A percentile compares a stretch with the other conserved stretches of the same genome.
Evolutionary conservation across 169 alveolate species (phyloP).

Genomic region (Cryptosporidium canis): DNA sequence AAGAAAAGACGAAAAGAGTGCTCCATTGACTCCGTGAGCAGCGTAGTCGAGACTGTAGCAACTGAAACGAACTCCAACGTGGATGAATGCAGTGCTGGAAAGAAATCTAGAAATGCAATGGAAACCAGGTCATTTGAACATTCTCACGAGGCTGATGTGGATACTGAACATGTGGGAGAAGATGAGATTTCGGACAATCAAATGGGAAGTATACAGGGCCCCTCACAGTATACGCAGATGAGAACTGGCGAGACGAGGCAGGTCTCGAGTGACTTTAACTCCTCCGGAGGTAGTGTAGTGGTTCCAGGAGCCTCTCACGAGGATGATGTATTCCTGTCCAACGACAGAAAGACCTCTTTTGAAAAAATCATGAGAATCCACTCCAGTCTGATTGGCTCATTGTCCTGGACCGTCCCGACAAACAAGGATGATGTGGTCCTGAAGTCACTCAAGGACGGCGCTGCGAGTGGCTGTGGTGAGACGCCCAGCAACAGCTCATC

Average conservation of each 20-base stretch:
- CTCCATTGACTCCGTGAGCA: slow-evolving; percentile 48
- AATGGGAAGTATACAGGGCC: neutral
- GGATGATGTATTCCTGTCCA: slow-evolving; percentile 22
- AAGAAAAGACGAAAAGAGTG: slow-evolving; percentile 52
- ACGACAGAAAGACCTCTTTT: slow-evolving; percentile 60
- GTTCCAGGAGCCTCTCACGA: slow-evolving; percentile 8
- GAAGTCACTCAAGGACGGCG: slow-evolving; percentile 1
- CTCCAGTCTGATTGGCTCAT: slow-evolving; percentile 52
- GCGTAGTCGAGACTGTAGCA: slow-evolving; percentile 35
- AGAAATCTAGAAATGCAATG: slow-evolving; percentile 14
- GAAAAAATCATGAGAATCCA: slow-evolving; percentile 62
- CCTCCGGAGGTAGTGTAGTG: neutral
- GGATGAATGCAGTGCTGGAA: slow-evolving; percentile 26
- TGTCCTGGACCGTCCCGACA: slow-evolving; percentile 57
- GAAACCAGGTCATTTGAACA: slow-evolving; percentile 1
- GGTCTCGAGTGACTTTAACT: neutral
- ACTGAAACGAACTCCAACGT: slow-evolving; percentile 59
- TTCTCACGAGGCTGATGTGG: neutral
- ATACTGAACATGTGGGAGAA: neutral
- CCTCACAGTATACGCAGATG: neutral
- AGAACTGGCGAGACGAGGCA: neutral
- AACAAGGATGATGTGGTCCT: slow-evolving; percentile 32
- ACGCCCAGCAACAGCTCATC: neutral
- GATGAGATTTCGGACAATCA: slow-evolving; percentile 4
- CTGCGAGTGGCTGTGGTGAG: neutral